Evolutionary conservation across 2,329 filamentous ascomycete genomes (phyloP).

Genomic region (Akanthomyces dipterigenus): DNA sequence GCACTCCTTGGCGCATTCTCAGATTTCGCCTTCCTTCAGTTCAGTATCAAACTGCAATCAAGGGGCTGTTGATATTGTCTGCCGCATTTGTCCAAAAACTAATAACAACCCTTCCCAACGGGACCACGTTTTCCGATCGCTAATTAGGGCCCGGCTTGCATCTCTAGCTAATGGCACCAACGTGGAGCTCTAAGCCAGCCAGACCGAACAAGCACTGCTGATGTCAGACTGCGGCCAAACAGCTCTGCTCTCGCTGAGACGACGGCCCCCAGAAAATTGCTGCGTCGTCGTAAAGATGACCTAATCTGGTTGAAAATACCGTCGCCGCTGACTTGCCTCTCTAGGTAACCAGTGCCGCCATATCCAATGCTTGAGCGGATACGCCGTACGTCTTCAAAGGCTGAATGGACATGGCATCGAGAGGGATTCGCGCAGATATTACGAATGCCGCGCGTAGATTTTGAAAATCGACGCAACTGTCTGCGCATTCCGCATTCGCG

Average conservation of each 20-base stretch:
- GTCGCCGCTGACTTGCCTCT: slow-evolving; percentile 8
- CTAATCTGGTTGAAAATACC: slow-evolving; percentile 4
- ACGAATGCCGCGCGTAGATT: not conserved
- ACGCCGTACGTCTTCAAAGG: not conserved
- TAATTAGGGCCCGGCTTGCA: not conserved
- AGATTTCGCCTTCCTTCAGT: not conserved
- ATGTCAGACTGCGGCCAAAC: slow-evolving; percentile 5
- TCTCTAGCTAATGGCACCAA: not conserved
- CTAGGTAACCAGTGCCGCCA: not conserved
- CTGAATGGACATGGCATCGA: not conserved
- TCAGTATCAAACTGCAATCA: not conserved
- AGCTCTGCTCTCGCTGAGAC: not conserved
- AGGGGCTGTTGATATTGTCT: not conserved
- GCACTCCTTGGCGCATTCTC: not conserved
- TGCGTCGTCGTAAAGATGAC: slow-evolving; percentile 5
- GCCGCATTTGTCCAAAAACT: not conserved
- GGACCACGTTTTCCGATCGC: not conserved
- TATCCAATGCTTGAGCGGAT: not conserved
- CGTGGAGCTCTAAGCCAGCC: not conserved
- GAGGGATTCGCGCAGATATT: not conserved
- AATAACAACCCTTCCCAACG: not conserved
- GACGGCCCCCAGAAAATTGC: not conserved
- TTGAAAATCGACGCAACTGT: not conserved
- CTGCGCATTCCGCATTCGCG: no score
- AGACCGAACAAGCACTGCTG: not conserved